Conservation (phyloP, 306 rosid species). For the Crotalaria pallida region DNA sequence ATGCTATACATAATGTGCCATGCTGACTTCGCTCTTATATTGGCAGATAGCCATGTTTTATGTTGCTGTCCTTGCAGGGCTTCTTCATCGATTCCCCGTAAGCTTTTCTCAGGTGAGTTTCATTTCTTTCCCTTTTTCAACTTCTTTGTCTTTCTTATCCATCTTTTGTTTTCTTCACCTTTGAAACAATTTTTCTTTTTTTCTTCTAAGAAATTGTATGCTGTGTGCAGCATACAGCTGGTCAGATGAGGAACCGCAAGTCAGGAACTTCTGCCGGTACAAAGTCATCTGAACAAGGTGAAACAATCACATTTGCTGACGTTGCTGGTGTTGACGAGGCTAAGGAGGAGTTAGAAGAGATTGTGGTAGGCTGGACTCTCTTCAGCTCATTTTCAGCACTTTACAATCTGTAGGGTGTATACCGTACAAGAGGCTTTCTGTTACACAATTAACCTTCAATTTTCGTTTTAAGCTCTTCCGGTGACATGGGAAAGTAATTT, state of each 20-base stretch:
- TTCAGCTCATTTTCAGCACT: constrained; percentile 10
- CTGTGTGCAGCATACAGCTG: constrained; percentile 70
- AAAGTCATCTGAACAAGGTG: constrained; percentile 82
- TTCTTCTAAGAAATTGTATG: constrained; percentile 36
- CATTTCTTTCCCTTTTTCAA: not conserved
- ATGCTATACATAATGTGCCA: not conserved
- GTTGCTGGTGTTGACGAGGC: constrained; percentile 99
- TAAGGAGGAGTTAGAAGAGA: constrained; percentile 97
- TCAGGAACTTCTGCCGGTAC: constrained; percentile 70
- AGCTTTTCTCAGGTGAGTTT: constrained; percentile 76
- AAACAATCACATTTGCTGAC: constrained; percentile 81
- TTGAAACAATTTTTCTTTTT: constrained; percentile 17
- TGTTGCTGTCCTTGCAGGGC: constrained; percentile 80
- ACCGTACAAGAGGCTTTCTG: constrained; percentile 24
- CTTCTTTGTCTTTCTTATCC: constrained; percentile 2
- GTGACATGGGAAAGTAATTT: constrained; percentile 18
- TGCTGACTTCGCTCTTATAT: constrained; percentile 29
- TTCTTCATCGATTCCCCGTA: constrained; percentile 80
- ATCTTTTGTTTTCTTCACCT: constrained; percentile 1
- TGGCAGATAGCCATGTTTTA: constrained; percentile 88
- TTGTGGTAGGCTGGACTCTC: constrained; percentile 71
- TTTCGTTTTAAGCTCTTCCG: constrained; percentile 4
- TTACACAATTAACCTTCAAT: not conserved
- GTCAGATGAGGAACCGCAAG: constrained; percentile 85
- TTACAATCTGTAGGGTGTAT: constrained; percentile 19